phyloP scores from a whole-genome alignment of 805 yeast genomes.

The Zygoascus bituminiphila region DNA sequence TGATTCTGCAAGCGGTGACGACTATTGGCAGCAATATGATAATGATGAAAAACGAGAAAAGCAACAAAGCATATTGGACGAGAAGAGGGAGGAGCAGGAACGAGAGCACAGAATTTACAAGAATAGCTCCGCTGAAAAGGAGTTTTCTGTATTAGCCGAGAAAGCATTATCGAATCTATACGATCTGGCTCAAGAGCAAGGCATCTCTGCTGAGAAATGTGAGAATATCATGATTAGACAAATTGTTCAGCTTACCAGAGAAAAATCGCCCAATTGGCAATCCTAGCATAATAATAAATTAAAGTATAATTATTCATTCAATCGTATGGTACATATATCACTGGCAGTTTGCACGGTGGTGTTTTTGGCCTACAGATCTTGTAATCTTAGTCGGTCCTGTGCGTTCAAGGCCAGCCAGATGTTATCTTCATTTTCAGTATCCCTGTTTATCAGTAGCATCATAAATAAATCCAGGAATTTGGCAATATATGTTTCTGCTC shows the following conservation, averaged over 20 bases:
- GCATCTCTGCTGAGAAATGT: neutral
- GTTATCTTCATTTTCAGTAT: conserved; percentile 8
- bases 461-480: conserved; percentile 9
- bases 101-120: neutral
- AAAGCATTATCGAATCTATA: neutral
- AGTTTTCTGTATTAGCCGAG: neutral
- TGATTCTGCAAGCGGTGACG: neutral
- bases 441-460: conserved; percentile 8
- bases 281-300: neutral
- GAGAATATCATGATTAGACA: neutral
- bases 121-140: neutral
- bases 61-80: neutral
- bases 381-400: neutral
- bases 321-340: neutral
- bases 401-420: conserved; percentile 10
- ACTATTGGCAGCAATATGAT: neutral
- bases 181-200: neutral
- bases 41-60: neutral
- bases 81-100: neutral
- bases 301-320: neutral
- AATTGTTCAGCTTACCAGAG: neutral
- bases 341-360: neutral
- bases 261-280: neutral
- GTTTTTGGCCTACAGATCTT: neutral
- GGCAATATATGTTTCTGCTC: conserved; percentile 9